These are phyloP conservation scores for Bipolaris gigantea DNA, from an alignment of 2,329 filamentous ascomycete genomes.

Conservation along the genomic window DNA sequence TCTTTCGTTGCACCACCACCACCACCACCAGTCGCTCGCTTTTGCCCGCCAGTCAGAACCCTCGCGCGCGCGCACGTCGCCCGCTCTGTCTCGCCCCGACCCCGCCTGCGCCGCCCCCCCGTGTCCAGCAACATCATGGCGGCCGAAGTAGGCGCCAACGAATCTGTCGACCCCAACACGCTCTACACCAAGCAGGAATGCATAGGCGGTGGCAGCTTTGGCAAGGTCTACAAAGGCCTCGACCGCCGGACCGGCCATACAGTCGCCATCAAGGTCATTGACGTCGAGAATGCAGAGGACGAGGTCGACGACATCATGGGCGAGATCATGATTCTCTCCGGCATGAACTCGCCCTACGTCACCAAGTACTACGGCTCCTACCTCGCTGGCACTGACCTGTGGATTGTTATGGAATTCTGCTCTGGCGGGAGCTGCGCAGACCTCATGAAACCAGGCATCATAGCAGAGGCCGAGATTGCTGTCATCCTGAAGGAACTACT, in stretches of 20 bases:
- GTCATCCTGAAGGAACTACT: slow-evolving; percentile 92
- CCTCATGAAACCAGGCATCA: slow-evolving; percentile 88
- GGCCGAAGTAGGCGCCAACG: slow-evolving; percentile 45
- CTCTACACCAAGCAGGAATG: slow-evolving; percentile 79
- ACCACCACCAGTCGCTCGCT: background rate
- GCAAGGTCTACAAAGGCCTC: slow-evolving; percentile 97
- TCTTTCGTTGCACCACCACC: slow-evolving; percentile 3
- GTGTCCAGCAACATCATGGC: slow-evolving; percentile 22
- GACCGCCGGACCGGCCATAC: slow-evolving; percentile 91
- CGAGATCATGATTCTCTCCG: slow-evolving; percentile 95
- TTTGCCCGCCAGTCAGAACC: slow-evolving; percentile 1
- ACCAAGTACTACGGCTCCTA: slow-evolving; percentile 98
- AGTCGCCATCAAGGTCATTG: slow-evolving; percentile 97
- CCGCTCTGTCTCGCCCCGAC: background rate
- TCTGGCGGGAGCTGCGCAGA: slow-evolving; percentile 95
- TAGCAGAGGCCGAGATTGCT: slow-evolving; percentile 93
- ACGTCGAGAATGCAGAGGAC: slow-evolving; percentile 98
- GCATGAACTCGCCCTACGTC: slow-evolving; percentile 92
- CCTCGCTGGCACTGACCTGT: slow-evolving; percentile 91
- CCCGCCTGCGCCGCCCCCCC: background rate
- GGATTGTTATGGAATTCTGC: slow-evolving; percentile 99
- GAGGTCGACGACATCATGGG: slow-evolving; percentile 99
- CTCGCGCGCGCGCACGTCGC: background rate
- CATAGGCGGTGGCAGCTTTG: slow-evolving; percentile 93
- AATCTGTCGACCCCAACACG: slow-evolving; percentile 77